Conservation (phyloP, 768 basidiomycete species). For the Auriscalpium orientale region DNA sequence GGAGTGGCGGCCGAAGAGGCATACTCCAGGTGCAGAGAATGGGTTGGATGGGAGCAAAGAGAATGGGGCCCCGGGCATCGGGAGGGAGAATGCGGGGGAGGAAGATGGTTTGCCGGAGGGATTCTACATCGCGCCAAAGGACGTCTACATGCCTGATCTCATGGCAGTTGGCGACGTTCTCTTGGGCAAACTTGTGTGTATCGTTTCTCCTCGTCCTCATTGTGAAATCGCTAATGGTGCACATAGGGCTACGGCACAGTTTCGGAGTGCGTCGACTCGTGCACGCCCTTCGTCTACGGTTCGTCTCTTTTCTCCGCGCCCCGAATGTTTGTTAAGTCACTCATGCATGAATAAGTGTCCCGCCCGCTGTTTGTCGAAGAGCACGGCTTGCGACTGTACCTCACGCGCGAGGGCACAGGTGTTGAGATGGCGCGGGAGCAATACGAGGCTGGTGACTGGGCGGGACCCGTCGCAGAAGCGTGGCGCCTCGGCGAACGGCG, state of each 20-base stretch:
- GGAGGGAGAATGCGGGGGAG: conserved; percentile 14
- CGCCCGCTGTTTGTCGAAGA: conserved; percentile 79
- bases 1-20: conserved; percentile 32
- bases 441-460: conserved; percentile 75
- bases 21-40: conserved; percentile 21
- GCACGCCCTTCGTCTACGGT: conserved; percentile 77
- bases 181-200: conserved; percentile 65
- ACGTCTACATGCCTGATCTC: conserved; percentile 80
- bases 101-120: conserved; percentile 47
- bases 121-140: conserved; percentile 69
- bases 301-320: conserved; percentile 8
- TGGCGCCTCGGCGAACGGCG: conserved; percentile 37
- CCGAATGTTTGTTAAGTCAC: background rate
- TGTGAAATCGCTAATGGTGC: background rate
- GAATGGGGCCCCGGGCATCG: too few relatives aligned
- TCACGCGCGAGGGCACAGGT: conserved; percentile 58
- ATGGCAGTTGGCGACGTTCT: conserved; percentile 68
- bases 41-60: background rate
- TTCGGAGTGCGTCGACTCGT: conserved; percentile 68
- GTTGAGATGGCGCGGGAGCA: conserved; percentile 55
- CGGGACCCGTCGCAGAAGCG: conserved; percentile 49
- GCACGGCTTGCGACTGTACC: conserved; percentile 60
- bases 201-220: background rate
- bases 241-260: conserved; percentile 73
- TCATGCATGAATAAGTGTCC: conserved; percentile 39